phyloP scores from a whole-genome alignment of 1,284 basidiomycete genomes.

The Boletus holoroseus region DNA sequence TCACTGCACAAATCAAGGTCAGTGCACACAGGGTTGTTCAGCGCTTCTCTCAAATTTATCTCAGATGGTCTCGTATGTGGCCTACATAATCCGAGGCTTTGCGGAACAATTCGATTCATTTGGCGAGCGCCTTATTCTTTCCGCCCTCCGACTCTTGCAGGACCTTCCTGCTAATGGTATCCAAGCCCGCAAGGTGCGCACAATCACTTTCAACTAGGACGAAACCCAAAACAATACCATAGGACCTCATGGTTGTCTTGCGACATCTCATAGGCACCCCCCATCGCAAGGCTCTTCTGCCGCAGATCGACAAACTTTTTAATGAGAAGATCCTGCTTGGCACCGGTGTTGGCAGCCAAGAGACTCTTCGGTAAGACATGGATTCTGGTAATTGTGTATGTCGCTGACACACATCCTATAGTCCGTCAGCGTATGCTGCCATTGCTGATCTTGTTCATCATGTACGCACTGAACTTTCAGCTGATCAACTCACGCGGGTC shows the following conservation, averaged over 20 bases:
- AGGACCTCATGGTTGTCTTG: slow-evolving; percentile 93
- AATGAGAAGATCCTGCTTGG: slow-evolving; percentile 93
- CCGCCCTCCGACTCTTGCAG: slow-evolving; percentile 82
- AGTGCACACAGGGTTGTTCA: not conserved
- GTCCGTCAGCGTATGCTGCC: slow-evolving; percentile 81
- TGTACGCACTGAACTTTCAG: slow-evolving; percentile 77
- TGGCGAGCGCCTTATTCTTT: slow-evolving; percentile 77
- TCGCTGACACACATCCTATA: slow-evolving; percentile 30
- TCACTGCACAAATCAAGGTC: slow-evolving; percentile 92
- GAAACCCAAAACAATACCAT: slow-evolving; percentile 9
- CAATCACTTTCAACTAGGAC: not conserved
- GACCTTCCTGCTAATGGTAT: slow-evolving; percentile 90
- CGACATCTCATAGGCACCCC: slow-evolving; percentile 85
- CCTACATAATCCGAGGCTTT: slow-evolving; percentile 80
- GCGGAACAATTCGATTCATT: slow-evolving; percentile 72
- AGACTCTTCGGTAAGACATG: slow-evolving; percentile 64
- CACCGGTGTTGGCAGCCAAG: slow-evolving; percentile 73
- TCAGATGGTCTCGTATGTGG: slow-evolving; percentile 88
- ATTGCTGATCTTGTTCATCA: slow-evolving; percentile 94
- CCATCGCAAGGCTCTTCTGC: slow-evolving; percentile 76
- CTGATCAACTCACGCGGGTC: slow-evolving; percentile 75
- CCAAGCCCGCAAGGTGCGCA: slow-evolving; percentile 66
- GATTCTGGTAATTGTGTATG: not conserved
- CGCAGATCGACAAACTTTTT: slow-evolving; percentile 85
- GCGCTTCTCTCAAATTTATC: slow-evolving; percentile 6